These are phyloP conservation scores for Sclerotinia nivalis DNA, from an alignment of 2,329 filamentous ascomycete genomes.

Conservation along the genomic window DNA sequence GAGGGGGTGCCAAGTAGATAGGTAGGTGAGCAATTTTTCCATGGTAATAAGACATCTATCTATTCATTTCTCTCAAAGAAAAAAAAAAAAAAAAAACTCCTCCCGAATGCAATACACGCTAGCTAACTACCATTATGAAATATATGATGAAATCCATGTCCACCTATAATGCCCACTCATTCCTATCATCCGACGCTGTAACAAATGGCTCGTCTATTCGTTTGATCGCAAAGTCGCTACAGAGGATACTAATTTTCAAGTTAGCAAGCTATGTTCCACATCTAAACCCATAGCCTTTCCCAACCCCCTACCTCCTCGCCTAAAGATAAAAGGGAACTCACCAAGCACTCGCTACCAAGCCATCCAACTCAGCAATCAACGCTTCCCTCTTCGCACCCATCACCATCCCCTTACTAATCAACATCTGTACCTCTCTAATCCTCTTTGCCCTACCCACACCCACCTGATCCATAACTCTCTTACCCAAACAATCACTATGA, in stretches of 20 bases:
- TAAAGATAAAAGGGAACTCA: constrained; percentile 47
- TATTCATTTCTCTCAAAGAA: not conserved
- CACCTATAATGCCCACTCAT: constrained; percentile 68
- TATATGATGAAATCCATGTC: not conserved
- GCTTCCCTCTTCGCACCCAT: constrained; percentile 73
- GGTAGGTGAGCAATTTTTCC: not conserved
- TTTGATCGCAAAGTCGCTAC: constrained; percentile 92
- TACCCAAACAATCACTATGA: constrained; percentile 90
- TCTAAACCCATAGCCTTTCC: no score
- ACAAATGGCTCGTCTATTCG: constrained; percentile 93
- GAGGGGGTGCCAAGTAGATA: not conserved
- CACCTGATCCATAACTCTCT: constrained; percentile 79
- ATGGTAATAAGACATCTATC: not conserved
- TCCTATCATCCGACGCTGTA: constrained; percentile 66
- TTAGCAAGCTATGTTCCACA: constrained; percentile 20
- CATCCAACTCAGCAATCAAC: constrained; percentile 85
- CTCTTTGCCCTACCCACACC: constrained; percentile 73
- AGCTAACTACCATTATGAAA: not conserved
- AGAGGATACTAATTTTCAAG: constrained; percentile 69
- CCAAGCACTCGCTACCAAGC: constrained; percentile 88
- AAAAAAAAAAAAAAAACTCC: not conserved
- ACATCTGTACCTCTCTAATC: constrained; percentile 82
- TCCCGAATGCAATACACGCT: not conserved
- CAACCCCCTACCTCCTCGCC: not conserved
- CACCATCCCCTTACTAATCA: constrained; percentile 75